Evolutionary conservation across 1,284 basidiomycete genomes (phyloP).

Genomic region (Papiliotrema fonsecae): DNA sequence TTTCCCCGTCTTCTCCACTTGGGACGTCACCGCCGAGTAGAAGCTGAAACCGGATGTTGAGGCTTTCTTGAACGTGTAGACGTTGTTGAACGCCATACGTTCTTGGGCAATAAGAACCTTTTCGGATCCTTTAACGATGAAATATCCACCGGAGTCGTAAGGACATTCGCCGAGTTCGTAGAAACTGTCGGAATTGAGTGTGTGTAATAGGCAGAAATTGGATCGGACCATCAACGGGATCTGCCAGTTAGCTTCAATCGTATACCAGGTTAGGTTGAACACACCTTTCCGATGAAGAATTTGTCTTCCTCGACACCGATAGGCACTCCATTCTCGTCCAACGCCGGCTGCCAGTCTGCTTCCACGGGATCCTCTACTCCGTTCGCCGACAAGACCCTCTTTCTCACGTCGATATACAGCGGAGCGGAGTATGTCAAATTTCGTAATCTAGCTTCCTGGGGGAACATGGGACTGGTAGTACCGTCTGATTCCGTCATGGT

Average conservation of each 20-base stretch:
- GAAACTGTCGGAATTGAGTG: conserved; percentile 70
- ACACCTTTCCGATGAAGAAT: conserved; percentile 92
- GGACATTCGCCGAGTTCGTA: conserved; percentile 96
- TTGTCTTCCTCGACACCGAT: conserved; percentile 65
- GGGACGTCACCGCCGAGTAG: conserved; percentile 94
- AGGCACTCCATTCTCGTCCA: conserved; percentile 60
- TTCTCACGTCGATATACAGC: conserved; percentile 93
- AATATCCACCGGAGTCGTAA: conserved; percentile 95
- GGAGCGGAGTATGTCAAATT: conserved; percentile 80
- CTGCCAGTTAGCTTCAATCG: conserved; percentile 48
- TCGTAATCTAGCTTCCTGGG: conserved; percentile 92
- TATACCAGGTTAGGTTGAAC: conserved; percentile 25
- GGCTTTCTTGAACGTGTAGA: conserved; percentile 98
- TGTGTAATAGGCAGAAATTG: conserved; percentile 87
- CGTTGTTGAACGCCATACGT: conserved; percentile 98
- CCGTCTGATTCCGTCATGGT: conserved; percentile 96
- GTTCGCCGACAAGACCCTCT: conserved; percentile 71
- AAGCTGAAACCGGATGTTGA: conserved; percentile 80
- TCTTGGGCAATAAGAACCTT: conserved; percentile 99
- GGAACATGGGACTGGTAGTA: conserved; percentile 85
- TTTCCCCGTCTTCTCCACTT: conserved; percentile 97
- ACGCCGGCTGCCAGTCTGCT: conserved; percentile 65
- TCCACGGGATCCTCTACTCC: conserved; percentile 69
- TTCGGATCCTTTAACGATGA: conserved; percentile 99
- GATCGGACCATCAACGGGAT: conserved; percentile 98